Evolutionary conservation across 164 flowering plant species (phyloP).

Genomic region (Vitis cinerea): DNA sequence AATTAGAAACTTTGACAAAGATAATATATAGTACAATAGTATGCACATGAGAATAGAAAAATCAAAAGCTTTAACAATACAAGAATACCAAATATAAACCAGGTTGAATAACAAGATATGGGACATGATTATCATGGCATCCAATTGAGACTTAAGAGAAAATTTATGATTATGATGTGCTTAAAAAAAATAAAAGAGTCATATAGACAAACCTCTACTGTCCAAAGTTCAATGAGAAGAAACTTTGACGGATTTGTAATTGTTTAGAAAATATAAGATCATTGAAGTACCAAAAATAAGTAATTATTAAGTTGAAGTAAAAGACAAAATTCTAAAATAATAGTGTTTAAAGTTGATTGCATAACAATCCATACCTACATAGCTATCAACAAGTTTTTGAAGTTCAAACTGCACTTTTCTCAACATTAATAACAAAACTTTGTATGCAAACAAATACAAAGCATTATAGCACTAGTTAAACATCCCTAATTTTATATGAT

Average conservation of each 20-base stretch:
- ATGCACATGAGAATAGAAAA: not conserved
- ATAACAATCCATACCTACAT: slow-evolving; percentile 44
- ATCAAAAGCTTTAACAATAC: not conserved
- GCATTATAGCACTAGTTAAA: not conserved
- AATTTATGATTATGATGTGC: too few species aligned
- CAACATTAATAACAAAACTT: slow-evolving; percentile 40
- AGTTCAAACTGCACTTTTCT: slow-evolving; percentile 69
- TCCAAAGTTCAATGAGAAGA: slow-evolving; percentile 68
- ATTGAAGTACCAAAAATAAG: slow-evolving; percentile 33
- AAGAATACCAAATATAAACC: not conserved
- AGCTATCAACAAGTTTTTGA: slow-evolving; percentile 66
- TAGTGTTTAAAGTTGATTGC: not conserved
- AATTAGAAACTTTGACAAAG: too few species aligned
- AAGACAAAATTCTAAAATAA: not conserved
- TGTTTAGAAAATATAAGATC: slow-evolving; percentile 55
- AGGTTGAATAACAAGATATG: too few species aligned
- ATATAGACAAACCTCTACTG: slow-evolving; percentile 60
- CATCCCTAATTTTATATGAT: not conserved
- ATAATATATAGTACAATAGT: too few species aligned
- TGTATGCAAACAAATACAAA: slow-evolving; percentile 33
- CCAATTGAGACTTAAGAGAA: too few species aligned
- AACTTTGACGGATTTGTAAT: slow-evolving; percentile 78
- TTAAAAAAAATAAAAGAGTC: slow-evolving; percentile 3
- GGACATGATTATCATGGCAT: too few species aligned
- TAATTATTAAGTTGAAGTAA: slow-evolving; percentile 3